A percentile compares a stretch with the other conserved stretches of the same genome.
phyloP scores from a whole-genome alignment of 2,329 filamentous ascomycete species.

The Claviceps capensis region DNA sequence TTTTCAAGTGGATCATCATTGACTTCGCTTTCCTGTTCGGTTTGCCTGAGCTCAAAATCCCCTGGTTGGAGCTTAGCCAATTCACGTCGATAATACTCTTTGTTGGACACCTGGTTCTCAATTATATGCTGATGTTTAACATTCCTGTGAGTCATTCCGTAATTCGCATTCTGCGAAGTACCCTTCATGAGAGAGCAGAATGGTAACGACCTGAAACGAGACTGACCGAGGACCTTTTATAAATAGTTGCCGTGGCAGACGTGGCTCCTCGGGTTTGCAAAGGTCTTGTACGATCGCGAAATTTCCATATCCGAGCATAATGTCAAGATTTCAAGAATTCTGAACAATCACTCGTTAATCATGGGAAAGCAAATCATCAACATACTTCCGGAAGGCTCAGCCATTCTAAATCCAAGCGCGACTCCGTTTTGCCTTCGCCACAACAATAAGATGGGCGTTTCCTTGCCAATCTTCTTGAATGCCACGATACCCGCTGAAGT shows the following conservation, averaged over 20 bases:
- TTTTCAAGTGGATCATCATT: conserved; percentile 84
- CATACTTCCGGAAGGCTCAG: conserved; percentile 91
- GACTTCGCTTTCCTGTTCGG: conserved; percentile 81
- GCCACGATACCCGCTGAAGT: conserved; percentile 81
- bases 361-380: conserved; percentile 96
- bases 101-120: conserved; percentile 54
- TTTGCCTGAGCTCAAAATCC: conserved; percentile 76
- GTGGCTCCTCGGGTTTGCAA: conserved; percentile 59
- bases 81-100: conserved; percentile 59
- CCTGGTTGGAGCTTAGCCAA: conserved; percentile 88
- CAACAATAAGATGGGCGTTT: conserved; percentile 42
- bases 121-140: conserved; percentile 87
- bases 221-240: background rate
- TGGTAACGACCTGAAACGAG: background rate
- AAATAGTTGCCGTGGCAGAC: conserved; percentile 55
- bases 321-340: conserved; percentile 75
- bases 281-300: conserved; percentile 83
- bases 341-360: conserved; percentile 88
- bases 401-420: conserved; percentile 70
- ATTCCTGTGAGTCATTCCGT: conserved; percentile 48
- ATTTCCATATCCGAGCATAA: conserved; percentile 84
- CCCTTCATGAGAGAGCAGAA: background rate
- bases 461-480: conserved; percentile 82
- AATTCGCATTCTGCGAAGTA: background rate
- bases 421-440: conserved; percentile 69